A percentile compares a stretch with the other conserved stretches of the same genome.
Conservation (phyloP, 208 protist genomes). For the Acanthamoeba triangularis region DNA sequence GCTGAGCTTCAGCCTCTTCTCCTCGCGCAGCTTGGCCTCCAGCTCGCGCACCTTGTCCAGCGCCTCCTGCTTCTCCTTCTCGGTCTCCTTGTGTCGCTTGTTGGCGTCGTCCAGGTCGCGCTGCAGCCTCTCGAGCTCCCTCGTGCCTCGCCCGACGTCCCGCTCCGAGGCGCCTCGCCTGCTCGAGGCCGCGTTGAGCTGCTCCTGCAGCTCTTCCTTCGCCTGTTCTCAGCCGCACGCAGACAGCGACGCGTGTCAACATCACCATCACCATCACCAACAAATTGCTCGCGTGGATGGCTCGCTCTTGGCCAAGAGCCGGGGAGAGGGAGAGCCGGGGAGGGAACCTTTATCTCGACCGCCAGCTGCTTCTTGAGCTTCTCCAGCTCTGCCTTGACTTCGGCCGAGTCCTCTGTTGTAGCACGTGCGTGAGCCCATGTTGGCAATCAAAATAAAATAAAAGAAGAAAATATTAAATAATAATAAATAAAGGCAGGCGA, state of each 20-base stretch:
- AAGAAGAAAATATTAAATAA: background rate
- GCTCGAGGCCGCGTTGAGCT: constrained; percentile 3
- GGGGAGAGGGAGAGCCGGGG: too few species aligned
- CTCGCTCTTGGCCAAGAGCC: too few species aligned
- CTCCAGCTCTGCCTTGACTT: background rate
- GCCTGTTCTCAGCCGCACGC: background rate
- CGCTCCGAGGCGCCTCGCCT: background rate
- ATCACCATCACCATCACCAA: background rate
- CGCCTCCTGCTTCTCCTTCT: constrained; percentile 36
- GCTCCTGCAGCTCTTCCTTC: constrained; percentile 13
- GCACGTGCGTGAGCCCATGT: background rate
- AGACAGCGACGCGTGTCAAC: background rate
- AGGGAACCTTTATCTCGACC: background rate
- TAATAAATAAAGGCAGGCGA: too few species aligned
- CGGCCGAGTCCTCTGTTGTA: background rate
- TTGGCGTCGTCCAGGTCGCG: background rate
- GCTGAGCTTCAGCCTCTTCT: background rate
- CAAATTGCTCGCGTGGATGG: background rate
- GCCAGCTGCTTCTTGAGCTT: constrained; percentile 33
- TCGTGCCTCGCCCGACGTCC: background rate
- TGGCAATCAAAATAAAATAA: background rate
- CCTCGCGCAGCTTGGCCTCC: constrained; percentile 39
- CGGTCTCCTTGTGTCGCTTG: constrained; percentile 11
- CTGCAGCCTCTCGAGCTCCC: background rate
- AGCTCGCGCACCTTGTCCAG: constrained; percentile 26